Evolutionary conservation across 2,329 filamentous ascomycete species (phyloP).

Genomic region (Sporothrix luriei): DNA sequence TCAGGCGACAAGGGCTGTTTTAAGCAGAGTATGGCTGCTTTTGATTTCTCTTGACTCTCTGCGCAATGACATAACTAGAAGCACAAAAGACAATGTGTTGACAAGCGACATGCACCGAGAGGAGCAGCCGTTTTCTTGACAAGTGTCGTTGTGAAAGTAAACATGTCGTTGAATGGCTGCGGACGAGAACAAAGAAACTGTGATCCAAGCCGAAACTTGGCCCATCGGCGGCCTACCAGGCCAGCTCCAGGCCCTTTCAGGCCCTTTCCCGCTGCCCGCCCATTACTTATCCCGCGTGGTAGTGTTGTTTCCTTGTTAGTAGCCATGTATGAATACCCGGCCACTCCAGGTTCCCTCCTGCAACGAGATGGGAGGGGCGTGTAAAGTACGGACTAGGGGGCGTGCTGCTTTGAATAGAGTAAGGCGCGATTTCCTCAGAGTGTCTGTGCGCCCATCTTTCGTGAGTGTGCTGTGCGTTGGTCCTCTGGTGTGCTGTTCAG

Average conservation of each 20-base stretch:
- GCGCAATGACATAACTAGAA: background rate
- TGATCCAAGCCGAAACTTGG: background rate
- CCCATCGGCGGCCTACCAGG: background rate
- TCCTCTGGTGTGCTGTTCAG: slow-evolving; percentile 10
- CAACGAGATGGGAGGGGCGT: background rate
- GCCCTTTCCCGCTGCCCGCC: background rate
- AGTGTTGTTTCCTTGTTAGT: slow-evolving; percentile 13
- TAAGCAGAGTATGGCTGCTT: background rate
- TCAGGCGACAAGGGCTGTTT: slow-evolving; percentile 9
- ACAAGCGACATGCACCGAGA: background rate
- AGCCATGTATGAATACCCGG: slow-evolving; percentile 28
- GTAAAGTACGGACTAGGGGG: slow-evolving; percentile 8
- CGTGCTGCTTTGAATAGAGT: slow-evolving; percentile 32
- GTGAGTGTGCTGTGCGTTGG: background rate
- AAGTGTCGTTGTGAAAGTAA: slow-evolving; percentile 16
- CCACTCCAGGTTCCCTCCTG: slow-evolving; percentile 13
- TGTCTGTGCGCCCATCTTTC: slow-evolving; percentile 5
- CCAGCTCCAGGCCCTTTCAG: slow-evolving; percentile 8
- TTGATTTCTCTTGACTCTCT: too few species aligned
- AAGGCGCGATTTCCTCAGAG: slow-evolving; percentile 8
- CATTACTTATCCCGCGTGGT: background rate
- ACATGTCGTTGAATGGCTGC: background rate
- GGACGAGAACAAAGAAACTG: slow-evolving; percentile 17
- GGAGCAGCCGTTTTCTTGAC: background rate
- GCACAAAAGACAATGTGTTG: too few species aligned